Evolutionary conservation across 2,329 filamentous ascomycete genomes (phyloP), one percentile per base, ranked within the genome.

Genomic region (Pseudogymnoascus sp.): DNA sequence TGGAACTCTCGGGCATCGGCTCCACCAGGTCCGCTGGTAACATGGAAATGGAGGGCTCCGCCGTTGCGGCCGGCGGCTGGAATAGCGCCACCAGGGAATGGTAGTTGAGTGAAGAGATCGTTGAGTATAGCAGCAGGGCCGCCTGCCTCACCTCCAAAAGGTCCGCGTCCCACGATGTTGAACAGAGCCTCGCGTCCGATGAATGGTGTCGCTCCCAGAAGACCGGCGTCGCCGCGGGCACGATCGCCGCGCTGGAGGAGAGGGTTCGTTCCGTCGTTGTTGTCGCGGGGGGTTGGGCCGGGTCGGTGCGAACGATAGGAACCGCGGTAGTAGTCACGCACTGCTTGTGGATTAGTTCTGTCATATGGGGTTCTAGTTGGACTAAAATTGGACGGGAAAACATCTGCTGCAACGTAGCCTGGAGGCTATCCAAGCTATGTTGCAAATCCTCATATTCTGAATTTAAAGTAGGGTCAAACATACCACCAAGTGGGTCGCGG

Each of bases 251-350:
- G 87, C 67, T 92, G 88, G 62, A 97, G 84, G 11, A 97, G 80
- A 47, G 93, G 93, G 71, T 97, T 97, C 21, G 86, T 81, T 3
- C 91, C 92, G 72, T 97, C 92, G 67, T 96, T 91, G 28, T 80
- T 80, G 63, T 83, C 80, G 61, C 83, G 77, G 33, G 82, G 78
- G 18, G 77, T 65, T 40, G 68, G 65, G 35, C 79, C 80, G 56
- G 80, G 80, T 62, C 81, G 74, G 63, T 84, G 79, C 6, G 77
- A 75, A 65, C 80, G 76, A 67, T 83, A 79, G 75, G 78, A 74
- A 23, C 75, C 70, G 62, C 75, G 73, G 50, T 68, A 70, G 28
- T 56, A 56, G 60, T 72, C 70, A 12, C 69, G 68, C 37, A 70
- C 71, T 70, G 73, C 64, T 67, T 70, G 71, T 72, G 64, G 47